Conservation (phyloP, 163 green algal species). For the Scenedesmus sp. region DNA sequence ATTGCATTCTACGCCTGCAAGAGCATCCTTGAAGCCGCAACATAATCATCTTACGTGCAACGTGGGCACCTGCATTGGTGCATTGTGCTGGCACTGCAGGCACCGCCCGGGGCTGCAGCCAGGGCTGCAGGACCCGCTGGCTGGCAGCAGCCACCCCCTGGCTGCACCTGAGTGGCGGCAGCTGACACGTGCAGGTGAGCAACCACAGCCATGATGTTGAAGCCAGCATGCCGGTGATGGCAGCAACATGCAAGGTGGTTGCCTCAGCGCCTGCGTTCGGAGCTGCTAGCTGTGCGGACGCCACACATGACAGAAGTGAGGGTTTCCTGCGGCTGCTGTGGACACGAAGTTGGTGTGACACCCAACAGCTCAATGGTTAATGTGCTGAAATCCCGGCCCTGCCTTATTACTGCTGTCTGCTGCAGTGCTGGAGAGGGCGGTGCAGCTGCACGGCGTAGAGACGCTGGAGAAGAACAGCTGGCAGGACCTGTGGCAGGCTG, state of each 20-base stretch:
- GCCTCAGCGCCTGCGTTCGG: neutral
- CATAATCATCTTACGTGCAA: no score
- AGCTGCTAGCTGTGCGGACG: neutral
- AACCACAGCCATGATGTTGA: no score
- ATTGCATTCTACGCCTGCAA: neutral
- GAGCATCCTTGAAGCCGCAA: no score
- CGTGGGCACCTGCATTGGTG: neutral
- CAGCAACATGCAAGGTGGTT: neutral
- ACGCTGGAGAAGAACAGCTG: constrained; percentile 28
- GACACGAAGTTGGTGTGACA: neutral
- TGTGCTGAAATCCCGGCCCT: no score
- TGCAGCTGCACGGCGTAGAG: neutral
- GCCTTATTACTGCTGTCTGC: neutral
- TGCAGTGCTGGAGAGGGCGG: constrained; percentile 36
- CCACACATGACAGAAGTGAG: neutral
- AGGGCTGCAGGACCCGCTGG: constrained; percentile 9
- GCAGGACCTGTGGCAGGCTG: constrained; percentile 10
- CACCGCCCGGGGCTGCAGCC: neutral
- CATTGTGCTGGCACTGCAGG: neutral
- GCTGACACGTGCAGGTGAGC: constrained; percentile 6
- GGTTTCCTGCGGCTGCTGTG: neutral
- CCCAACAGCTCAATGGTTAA: neutral
- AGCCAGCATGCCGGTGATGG: neutral
- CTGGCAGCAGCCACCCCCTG: constrained; percentile 11
- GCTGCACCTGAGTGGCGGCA: constrained; percentile 13